Evolutionary conservation across 768 basidiomycete genomes (phyloP), one percentile per base, ranked within the genome.

Genomic region (Pilatotrama ljubarskyi): DNA sequence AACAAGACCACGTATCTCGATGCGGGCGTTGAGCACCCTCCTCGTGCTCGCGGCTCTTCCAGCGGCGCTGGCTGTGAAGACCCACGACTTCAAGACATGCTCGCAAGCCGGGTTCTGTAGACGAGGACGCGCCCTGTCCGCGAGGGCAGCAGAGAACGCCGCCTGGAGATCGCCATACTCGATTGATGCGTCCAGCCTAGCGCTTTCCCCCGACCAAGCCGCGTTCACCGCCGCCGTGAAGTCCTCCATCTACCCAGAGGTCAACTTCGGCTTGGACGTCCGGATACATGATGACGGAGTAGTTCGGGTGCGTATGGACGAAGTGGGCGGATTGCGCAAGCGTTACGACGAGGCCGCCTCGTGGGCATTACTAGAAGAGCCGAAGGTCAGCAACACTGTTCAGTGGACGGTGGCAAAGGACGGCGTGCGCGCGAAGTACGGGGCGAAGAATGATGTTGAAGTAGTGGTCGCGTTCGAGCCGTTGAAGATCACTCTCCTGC

Each of bases 91-190:
- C 82, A 98, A 97, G 75, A 93, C 86, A 58, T 98, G 97, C 70
- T 80, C 82, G n/a, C 93, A 98, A 74, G 84, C 93, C 0, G 95
- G 91, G 18, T 98, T 99, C 75, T 98, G 97, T 78, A 84, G 92
- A n/a, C 76, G 89, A 44, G 93, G 95, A 51, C 86, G 96, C 47
- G 90, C 89, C 0, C 84, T 99, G 44, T 84, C 93, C 58, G 77
- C 82, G 9, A 85, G 93, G 47, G 90, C 92, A 5, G 77, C 77
- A 40, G 83, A 83, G 53, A 79, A 81, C 8, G 72, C 77, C 13
- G 73, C 78, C 4, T 98, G 95, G 91, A 78, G 74, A 38, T 97
- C 95, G 0, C 96, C 96, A 1, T 99, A 98, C 78, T 84, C 87
- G 2, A 71, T 98, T 24, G 82, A 87, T 56, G 70, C 82, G 5